Evolutionary conservation across 108 stramenopile genomes (phyloP).

Genomic region (Ochromonas danica): DNA sequence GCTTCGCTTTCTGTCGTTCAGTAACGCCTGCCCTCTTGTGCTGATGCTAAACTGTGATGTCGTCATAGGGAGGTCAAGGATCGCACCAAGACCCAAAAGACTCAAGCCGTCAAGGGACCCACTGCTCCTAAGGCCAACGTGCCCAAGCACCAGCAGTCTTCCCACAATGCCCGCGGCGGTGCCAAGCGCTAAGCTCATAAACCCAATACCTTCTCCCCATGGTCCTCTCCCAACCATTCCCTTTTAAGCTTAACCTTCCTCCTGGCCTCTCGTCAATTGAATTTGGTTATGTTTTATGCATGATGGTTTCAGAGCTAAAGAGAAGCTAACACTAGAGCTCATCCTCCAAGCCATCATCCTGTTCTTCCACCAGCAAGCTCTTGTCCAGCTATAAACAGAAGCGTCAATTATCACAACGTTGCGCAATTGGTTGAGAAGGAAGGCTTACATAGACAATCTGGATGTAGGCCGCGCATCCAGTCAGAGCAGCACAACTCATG

Average conservation of each 20-base stretch:
- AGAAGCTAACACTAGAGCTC: no score
- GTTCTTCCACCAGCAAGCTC: background rate
- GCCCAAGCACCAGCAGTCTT: conserved; percentile 63
- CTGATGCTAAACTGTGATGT: conserved; percentile 61
- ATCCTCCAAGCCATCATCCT: no score
- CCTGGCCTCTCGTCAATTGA: no score
- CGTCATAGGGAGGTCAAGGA: conserved; percentile 77
- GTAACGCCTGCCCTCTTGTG: conserved; percentile 59
- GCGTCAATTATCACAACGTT: background rate
- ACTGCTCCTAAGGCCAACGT: conserved; percentile 48
- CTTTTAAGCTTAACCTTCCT: no score
- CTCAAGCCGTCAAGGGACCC: conserved; percentile 63
- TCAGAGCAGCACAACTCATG: conserved; percentile 1
- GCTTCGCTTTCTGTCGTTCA: conserved; percentile 37
- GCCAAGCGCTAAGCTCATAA: conserved; percentile 36
- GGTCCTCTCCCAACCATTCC: no score
- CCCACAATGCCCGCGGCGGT: conserved; percentile 11
- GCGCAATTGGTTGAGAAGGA: background rate
- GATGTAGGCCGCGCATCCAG: conserved; percentile 1
- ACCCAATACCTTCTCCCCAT: no score
- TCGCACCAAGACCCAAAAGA: conserved; percentile 51
- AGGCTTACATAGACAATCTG: conserved; percentile 9
- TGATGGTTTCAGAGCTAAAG: no score
- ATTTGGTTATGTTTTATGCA: no score
- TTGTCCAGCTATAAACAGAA: background rate